Conservation (phyloP, 129 eudicot genomes). For the Centaurea solstitialis region DNA sequence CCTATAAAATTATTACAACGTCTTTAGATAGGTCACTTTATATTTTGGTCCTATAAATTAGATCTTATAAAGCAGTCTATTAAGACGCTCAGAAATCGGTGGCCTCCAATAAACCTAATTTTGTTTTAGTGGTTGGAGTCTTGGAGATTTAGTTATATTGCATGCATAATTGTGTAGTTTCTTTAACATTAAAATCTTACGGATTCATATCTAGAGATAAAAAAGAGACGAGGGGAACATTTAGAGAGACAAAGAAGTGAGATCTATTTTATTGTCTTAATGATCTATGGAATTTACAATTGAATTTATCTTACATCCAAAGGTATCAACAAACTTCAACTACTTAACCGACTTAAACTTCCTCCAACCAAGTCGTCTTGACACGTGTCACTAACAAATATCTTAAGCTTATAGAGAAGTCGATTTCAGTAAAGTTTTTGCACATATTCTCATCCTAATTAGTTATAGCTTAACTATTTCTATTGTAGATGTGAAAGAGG, state of each 20-base stretch:
- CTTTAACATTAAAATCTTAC: not conserved
- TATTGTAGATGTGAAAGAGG: slow-evolving; percentile 71
- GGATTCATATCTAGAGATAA: not conserved
- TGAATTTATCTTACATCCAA: not conserved
- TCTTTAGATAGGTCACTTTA: too few species aligned
- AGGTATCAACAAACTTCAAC: not conserved
- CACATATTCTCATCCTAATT: slow-evolving; percentile 7
- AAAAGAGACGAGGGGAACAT: not conserved
- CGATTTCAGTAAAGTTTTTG: not conserved
- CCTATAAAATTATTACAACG: too few species aligned
- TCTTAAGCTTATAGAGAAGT: slow-evolving; percentile 5
- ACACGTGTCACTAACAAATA: not conserved
- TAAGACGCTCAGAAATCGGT: too few species aligned
- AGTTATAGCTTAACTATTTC: not conserved
- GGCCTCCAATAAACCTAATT: too few species aligned
- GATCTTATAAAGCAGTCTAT: too few species aligned
- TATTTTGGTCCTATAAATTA: too few species aligned
- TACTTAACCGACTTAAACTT: not conserved
- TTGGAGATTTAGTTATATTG: not conserved
- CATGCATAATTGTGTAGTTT: not conserved
- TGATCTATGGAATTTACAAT: not conserved
- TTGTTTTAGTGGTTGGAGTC: not conserved
- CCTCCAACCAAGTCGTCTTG: not conserved
- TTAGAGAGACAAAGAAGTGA: not conserved
- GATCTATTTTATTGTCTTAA: not conserved